Conservation (phyloP, 179 eudicot species). For the Silene vulgaris region DNA sequence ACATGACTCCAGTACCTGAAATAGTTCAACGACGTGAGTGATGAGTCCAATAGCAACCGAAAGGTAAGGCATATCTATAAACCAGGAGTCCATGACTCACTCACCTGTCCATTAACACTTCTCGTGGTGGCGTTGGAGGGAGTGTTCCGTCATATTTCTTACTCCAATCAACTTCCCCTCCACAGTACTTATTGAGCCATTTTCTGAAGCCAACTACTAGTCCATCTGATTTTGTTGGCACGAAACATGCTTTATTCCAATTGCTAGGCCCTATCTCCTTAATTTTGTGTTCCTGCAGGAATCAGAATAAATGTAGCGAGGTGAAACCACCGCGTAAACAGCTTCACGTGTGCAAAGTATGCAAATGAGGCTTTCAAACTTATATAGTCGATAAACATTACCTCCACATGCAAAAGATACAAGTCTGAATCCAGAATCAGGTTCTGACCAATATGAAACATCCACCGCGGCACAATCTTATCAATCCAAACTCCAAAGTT, state of each 20-base stretch:
- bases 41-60: not conserved
- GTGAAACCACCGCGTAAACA: too few relatives aligned
- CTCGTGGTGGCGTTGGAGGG: slow-evolving; percentile 76
- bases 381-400: slow-evolving; percentile 18
- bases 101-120: slow-evolving; percentile 83
- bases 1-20: slow-evolving; percentile 80
- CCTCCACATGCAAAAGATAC: slow-evolving; percentile 76
- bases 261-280: slow-evolving; percentile 56
- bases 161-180: slow-evolving; percentile 64
- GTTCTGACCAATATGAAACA: slow-evolving; percentile 66
- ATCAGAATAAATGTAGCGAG: not conserved
- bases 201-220: slow-evolving; percentile 64
- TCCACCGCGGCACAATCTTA: slow-evolving; percentile 70
- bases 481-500: slow-evolving; percentile 70
- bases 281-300: slow-evolving; percentile 58
- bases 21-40: not conserved
- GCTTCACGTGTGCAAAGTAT: not conserved
- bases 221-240: slow-evolving; percentile 83
- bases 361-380: not conserved
- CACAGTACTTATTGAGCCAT: slow-evolving; percentile 75
- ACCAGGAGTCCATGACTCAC: not conserved
- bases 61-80: not conserved
- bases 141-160: slow-evolving; percentile 47
- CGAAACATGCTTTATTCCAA: slow-evolving; percentile 80
- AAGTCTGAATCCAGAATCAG: slow-evolving; percentile 75